Percentiles rank a stretch among this genome's conserved stretches.
These are phyloP conservation scores for Nannochloropsis gaditana DNA, from an alignment of 108 stramenopile genomes.

Conservation along the genomic window DNA sequence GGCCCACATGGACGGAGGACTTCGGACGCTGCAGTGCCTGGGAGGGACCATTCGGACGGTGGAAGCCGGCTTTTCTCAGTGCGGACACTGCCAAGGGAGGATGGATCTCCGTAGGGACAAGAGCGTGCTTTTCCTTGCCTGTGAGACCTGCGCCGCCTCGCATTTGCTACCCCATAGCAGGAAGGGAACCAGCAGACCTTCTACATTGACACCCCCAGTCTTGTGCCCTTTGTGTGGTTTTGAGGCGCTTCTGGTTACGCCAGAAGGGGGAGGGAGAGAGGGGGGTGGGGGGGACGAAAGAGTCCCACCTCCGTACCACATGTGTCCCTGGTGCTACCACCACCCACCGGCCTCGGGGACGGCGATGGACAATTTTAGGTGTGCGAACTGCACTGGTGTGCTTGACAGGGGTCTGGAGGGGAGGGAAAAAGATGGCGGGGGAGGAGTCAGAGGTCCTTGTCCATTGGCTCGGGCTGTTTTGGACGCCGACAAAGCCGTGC, in stretches of 20 bases:
- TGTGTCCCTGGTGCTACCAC: conserved; percentile 43
- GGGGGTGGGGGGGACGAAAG: conserved; percentile 24
- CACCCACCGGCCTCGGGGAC: conserved; percentile 26
- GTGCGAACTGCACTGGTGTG: neutral
- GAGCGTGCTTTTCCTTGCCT: neutral
- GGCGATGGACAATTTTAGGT: neutral
- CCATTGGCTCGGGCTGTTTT: neutral
- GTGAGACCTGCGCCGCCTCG: neutral
- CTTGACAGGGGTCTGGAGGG: neutral
- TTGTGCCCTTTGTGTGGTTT: conserved; percentile 38
- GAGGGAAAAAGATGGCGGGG: neutral
- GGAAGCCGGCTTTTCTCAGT: conserved; percentile 23
- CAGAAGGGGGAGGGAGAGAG: neutral
- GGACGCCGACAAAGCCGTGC: neutral
- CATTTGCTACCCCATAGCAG: conserved; percentile 22
- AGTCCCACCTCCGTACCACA: conserved; percentile 22
- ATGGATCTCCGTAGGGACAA: conserved; percentile 34
- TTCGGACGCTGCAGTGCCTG: conserved; percentile 39
- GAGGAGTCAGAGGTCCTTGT: neutral
- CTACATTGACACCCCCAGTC: conserved; percentile 23
- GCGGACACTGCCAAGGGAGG: conserved; percentile 26
- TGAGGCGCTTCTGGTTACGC: conserved; percentile 11
- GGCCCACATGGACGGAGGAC: conserved; percentile 33
- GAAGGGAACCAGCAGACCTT: conserved; percentile 14
- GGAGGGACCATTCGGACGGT: neutral